Conservation (phyloP, 768 basidiomycete species). For the Termitomyces sp. region DNA sequence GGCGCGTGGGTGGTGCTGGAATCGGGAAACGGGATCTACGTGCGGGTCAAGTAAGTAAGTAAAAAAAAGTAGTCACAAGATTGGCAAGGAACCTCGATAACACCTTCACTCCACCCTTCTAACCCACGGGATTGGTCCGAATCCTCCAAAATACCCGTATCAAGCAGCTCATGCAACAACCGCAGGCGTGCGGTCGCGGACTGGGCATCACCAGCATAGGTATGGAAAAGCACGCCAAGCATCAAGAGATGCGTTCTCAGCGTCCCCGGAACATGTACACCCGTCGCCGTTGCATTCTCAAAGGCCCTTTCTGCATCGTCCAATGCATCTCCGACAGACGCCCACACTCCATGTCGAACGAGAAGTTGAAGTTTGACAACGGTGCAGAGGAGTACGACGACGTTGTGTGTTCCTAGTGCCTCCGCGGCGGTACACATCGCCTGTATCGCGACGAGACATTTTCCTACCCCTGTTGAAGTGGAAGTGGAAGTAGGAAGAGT, state of each 20-base stretch:
- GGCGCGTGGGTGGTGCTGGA: background rate
- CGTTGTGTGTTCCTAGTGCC: conserved; percentile 27
- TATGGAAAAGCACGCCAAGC: conserved; percentile 57
- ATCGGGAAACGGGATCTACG: conserved; percentile 29
- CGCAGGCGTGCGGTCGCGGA: conserved; percentile 49
- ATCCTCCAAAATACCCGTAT: conserved; percentile 44
- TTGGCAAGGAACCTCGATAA: conserved; percentile 29
- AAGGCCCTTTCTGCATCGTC: conserved; percentile 37
- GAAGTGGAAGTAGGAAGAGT: background rate
- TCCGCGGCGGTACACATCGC: conserved; percentile 26
- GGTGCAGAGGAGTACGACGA: conserved; percentile 45
- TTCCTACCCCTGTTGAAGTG: conserved; percentile 11
- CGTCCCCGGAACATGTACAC: conserved; percentile 10
- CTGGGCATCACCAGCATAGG: conserved; percentile 50
- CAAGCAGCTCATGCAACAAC: conserved; percentile 64
- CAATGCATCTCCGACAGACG: conserved; percentile 45
- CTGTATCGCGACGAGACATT: conserved; percentile 29
- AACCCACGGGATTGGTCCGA: background rate
- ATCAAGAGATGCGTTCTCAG: conserved; percentile 58
- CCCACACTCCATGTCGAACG: conserved; percentile 53
- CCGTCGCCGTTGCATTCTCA: no score
- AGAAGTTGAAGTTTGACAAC: conserved; percentile 58
- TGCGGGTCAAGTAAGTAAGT: conserved; percentile 10
- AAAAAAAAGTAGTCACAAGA: conserved; percentile 1
- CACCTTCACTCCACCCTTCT: conserved; percentile 28